Evolutionary conservation across 306 rosid species (phyloP), one percentile per base, ranked within the genome.

Genomic region (Prunus fruticosa): DNA sequence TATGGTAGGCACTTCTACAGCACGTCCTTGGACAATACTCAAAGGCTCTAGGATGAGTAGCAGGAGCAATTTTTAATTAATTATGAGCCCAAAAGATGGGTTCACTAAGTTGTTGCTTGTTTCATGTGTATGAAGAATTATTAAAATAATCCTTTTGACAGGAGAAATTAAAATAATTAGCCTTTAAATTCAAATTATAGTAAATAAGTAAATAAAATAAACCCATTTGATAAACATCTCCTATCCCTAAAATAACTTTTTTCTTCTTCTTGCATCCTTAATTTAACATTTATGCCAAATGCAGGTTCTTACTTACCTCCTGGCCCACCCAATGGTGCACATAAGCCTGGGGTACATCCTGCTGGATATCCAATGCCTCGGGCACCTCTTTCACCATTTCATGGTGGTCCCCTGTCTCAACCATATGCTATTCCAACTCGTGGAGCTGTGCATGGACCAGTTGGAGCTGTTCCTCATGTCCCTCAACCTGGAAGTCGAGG

Each of bases 401-500:
- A 89, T 73, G 96, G 93, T 54, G 93, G 96, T 72, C 91, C 96
- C 23, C 91, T 91, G 18, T 93, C 97, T 73, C 99, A 96, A 78
- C 98, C 99, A n/a, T 96, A 96, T 87, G 93, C 98, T 76, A 96
- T 96, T 81, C 99, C 99, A 69, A 86, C 97, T 68, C 99, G 99
- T 73, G 98, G 94, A 76, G 96, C 91, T 54, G 94, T 91, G 43
- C 99, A 96, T 82, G 99, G 99, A 67, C 97, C 99, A 34, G 96
- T 96, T 56, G 99, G 99, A 85, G 96, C 98, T 74, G 97, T 93
- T 86, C 96, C 99, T 88, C 99, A 96, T 82, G 96, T 91, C 34
- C 97, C 99, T 75, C 84, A 92, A 66, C 93, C 93, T 68, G 99
- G 98, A 66, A 96, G 88, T 78, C 91, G 96, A 23, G 98, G 98